phyloP scores from a whole-genome alignment of 31 red algal species.

The Pterothamnion heteromorphum region DNA sequence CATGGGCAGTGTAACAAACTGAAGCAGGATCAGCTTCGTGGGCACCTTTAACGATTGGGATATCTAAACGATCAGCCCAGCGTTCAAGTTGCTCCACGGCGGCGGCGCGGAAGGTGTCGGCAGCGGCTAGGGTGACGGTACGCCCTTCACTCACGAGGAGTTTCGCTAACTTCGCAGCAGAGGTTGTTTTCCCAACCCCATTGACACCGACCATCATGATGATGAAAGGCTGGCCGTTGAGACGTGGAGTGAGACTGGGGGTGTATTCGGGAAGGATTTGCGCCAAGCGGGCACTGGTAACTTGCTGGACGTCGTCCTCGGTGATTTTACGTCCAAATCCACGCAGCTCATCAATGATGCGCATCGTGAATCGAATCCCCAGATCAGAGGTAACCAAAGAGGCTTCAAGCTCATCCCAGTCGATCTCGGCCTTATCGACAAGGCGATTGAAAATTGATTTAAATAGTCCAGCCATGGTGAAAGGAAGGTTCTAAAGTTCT shows the following conservation, averaged over 20 bases:
- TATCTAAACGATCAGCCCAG: constrained; percentile 76
- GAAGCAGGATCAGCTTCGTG: constrained; percentile 63
- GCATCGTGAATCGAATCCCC: constrained; percentile 72
- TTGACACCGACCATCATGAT: constrained; percentile 87
- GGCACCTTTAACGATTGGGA: constrained; percentile 56
- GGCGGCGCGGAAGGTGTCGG: constrained; percentile 92
- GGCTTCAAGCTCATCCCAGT: constrained; percentile 73
- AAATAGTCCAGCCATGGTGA: no score
- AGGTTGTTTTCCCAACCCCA: constrained; percentile 95
- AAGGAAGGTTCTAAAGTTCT: no score
- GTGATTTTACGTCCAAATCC: constrained; percentile 39
- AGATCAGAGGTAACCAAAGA: constrained; percentile 83
- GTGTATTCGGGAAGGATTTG: constrained; percentile 46
- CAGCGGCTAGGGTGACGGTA: constrained; percentile 73
- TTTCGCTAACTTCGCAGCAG: constrained; percentile 81
- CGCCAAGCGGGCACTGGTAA: constrained; percentile 60
- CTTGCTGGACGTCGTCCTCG: constrained; percentile 56
- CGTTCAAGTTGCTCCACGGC: constrained; percentile 83
- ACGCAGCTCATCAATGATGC: constrained; percentile 77
- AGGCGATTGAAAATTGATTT: no score
- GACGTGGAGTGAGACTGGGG: background rate
- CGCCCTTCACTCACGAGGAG: constrained; percentile 59
- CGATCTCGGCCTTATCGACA: constrained; percentile 63
- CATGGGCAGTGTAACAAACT: constrained; percentile 71
- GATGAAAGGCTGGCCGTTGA: constrained; percentile 61